These are phyloP conservation scores for Russula vinacea DNA, from an alignment of 768 basidiomycete genomes.

Conservation along the genomic window DNA sequence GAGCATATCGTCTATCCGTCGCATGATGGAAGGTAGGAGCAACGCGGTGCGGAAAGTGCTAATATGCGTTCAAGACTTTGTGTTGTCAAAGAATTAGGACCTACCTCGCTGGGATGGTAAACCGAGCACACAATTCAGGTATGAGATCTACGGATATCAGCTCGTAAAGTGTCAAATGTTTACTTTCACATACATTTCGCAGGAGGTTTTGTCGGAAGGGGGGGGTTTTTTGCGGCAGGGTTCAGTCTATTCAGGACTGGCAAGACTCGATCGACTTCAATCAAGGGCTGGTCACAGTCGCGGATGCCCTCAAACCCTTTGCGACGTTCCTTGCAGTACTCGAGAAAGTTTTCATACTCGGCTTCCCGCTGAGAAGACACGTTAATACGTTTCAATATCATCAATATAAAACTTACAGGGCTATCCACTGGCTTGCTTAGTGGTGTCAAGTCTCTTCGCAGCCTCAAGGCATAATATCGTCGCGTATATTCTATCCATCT, in stretches of 20 bases:
- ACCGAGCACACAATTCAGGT: conserved; percentile 75
- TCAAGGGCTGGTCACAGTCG: conserved; percentile 63
- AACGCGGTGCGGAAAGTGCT: conserved; percentile 68
- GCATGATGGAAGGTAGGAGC: conserved; percentile 70
- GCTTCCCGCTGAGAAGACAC: conserved; percentile 51
- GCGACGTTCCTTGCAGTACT: conserved; percentile 60
- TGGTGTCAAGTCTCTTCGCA: conserved; percentile 69
- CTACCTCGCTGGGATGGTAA: conserved; percentile 71
- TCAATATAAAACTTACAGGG: conserved; percentile 43
- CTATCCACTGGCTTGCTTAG: conserved; percentile 66
- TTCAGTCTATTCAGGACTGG: conserved; percentile 55
- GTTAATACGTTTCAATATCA: conserved; percentile 9
- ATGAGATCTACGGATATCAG: conserved; percentile 25
- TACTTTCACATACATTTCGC: conserved; percentile 55
- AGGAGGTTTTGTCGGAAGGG: conserved; percentile 40
- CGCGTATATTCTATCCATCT: conserved; percentile 72
- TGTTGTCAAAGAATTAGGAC: conserved; percentile 13
- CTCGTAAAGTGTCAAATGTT: neutral
- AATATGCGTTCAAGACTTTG: conserved; percentile 7
- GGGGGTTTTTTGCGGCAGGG: conserved; percentile 46
- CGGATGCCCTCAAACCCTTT: conserved; percentile 61
- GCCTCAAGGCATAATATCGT: conserved; percentile 54
- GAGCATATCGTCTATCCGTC: conserved; percentile 68
- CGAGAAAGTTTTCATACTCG: conserved; percentile 57
- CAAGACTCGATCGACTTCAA: conserved; percentile 61